Percentiles rank a stretch among this genome's conserved stretches.
These are phyloP conservation scores for Plantago lanceolata DNA, from an alignment of 305 asterid genomes.

Conservation along the genomic window DNA sequence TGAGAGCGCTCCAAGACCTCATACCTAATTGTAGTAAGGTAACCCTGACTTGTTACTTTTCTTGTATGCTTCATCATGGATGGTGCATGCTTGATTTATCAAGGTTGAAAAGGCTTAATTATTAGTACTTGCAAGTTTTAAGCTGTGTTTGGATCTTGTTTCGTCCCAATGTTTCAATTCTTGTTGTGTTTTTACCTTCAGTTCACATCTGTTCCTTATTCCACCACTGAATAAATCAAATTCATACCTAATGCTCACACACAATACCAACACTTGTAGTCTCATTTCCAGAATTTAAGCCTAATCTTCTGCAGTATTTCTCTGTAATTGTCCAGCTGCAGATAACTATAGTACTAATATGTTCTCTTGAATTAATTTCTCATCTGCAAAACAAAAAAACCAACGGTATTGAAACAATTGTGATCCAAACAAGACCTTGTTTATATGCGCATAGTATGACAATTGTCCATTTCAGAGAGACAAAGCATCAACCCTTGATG, in stretches of 20 bases:
- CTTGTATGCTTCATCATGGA: no score
- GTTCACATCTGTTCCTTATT: background rate
- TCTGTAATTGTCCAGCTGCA: no score
- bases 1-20: constrained; percentile 30
- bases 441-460: background rate
- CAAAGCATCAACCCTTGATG: constrained; percentile 33
- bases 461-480: constrained; percentile 27
- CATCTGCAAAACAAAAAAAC: background rate
- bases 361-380: background rate
- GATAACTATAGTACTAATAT: no score
- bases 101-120: no score
- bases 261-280: no score
- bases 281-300: background rate
- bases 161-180: background rate
- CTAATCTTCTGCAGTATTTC: no score
- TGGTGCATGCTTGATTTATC: no score
- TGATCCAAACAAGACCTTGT: background rate
- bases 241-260: no score
- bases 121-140: background rate
- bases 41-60: background rate
- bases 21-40: constrained; percentile 37
- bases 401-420: background rate
- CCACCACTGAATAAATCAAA: background rate
- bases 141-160: background rate
- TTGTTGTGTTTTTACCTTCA: background rate